Evolutionary conservation across 2,329 filamentous ascomycete genomes (phyloP).

Genomic region (Graphium sp.): DNA sequence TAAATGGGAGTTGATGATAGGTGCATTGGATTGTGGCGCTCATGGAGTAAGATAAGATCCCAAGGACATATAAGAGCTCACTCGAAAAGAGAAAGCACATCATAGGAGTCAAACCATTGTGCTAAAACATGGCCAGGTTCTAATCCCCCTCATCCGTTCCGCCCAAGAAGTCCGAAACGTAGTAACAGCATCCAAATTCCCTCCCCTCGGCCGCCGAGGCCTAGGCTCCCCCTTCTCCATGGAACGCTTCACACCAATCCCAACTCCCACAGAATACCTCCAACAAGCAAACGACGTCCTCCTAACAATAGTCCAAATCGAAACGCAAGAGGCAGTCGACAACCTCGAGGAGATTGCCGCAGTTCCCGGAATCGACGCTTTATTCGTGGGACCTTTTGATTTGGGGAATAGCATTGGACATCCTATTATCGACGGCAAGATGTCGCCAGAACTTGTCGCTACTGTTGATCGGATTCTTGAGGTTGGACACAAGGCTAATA

Average conservation of each 20-base stretch:
- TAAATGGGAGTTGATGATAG: background rate
- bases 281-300: slow-evolving; percentile 29
- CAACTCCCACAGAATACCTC: slow-evolving; percentile 29
- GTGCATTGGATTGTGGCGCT: slow-evolving; percentile 31
- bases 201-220: slow-evolving; percentile 28
- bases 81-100: no score
- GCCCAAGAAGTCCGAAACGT: slow-evolving; percentile 25
- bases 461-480: slow-evolving; percentile 41
- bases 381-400: slow-evolving; percentile 52
- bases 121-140: no score
- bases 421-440: slow-evolving; percentile 42
- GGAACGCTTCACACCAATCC: slow-evolving; percentile 20
- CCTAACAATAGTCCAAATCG: slow-evolving; percentile 26
- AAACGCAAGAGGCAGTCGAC: slow-evolving; percentile 22
- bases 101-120: no score
- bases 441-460: slow-evolving; percentile 38
- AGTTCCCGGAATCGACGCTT: slow-evolving; percentile 40
- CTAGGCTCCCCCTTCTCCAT: slow-evolving; percentile 29
- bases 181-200: slow-evolving; percentile 31
- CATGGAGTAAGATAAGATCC: slow-evolving; percentile 15
- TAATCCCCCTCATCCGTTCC: slow-evolving; percentile 28
- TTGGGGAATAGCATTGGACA: slow-evolving; percentile 45
- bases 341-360: slow-evolving; percentile 21
- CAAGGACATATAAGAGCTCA: no score
- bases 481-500: slow-evolving; percentile 43